phyloP scores from a whole-genome alignment of 2,329 filamentous ascomycete genomes.

The Harringtonia aguacate region DNA sequence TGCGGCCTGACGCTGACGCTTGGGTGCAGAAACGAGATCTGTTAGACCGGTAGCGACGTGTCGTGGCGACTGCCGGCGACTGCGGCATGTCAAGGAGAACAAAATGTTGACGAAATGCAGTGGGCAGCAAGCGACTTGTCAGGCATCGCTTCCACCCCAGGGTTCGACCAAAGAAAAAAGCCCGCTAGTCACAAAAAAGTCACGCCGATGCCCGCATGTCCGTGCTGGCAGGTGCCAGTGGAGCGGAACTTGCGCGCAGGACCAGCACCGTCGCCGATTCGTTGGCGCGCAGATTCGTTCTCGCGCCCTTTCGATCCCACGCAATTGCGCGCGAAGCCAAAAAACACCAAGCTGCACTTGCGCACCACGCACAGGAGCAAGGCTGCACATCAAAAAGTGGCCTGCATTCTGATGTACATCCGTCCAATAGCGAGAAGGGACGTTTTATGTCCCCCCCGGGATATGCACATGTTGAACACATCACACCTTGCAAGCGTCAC shows the following conservation, averaged over 20 bases:
- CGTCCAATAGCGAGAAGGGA: not conserved
- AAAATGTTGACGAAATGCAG: too few species aligned
- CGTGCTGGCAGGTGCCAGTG: not conserved
- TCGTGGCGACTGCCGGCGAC: too few species aligned
- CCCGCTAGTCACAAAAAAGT: not conserved
- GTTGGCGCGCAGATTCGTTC: constrained; percentile 1
- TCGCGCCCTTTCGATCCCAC: constrained; percentile 1
- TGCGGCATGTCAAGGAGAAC: too few species aligned
- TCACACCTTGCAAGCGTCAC: not conserved
- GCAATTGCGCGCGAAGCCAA: constrained; percentile 5
- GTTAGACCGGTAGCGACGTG: too few species aligned
- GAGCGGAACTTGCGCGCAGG: not conserved
- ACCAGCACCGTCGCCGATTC: not conserved
- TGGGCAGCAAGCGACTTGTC: too few species aligned
- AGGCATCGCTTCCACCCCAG: not conserved
- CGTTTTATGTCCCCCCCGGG: not conserved
- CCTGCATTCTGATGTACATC: not conserved
- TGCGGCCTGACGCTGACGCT: too few species aligned
- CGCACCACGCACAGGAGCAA: constrained; percentile 2
- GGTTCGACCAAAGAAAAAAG: not conserved
- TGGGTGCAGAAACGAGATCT: too few species aligned
- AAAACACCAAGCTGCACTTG: constrained; percentile 1
- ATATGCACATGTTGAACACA: not conserved
- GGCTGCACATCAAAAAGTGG: constrained; percentile 1
- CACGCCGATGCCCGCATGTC: not conserved